These are phyloP conservation scores for Toxoplasma gondii DNA, from an alignment of 169 alveolate species.

Conservation along the genomic window DNA sequence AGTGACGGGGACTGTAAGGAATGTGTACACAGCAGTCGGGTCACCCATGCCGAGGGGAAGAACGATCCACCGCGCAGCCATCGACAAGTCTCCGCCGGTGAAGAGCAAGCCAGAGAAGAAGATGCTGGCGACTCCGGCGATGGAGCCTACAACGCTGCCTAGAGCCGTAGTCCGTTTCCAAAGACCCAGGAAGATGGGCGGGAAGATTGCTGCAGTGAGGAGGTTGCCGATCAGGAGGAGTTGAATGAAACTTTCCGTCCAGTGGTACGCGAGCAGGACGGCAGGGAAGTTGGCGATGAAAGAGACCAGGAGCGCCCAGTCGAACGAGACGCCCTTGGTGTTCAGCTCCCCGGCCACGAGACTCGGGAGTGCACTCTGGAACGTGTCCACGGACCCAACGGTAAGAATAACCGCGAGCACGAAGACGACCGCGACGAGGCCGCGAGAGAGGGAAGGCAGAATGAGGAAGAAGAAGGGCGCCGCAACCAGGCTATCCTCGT, in stretches of 20 bases:
- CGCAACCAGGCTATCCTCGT: background rate
- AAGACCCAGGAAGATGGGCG: conserved; percentile 19
- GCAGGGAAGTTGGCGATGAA: conserved; percentile 21
- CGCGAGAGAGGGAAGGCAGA: background rate
- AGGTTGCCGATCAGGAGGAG: conserved; percentile 32
- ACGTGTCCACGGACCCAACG: background rate
- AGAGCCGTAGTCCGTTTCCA: background rate
- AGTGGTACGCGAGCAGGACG: conserved; percentile 2
- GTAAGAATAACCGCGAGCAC: background rate
- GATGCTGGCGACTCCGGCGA: background rate
- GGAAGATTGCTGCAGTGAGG: background rate
- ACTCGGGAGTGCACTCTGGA: background rate
- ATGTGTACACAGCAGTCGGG: conserved; percentile 26
- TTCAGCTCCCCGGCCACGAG: conserved; percentile 21
- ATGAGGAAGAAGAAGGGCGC: conserved; percentile 24
- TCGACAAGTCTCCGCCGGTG: background rate
- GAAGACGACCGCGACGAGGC: background rate
- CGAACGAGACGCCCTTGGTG: background rate
- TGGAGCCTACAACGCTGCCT: background rate
- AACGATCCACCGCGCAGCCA: background rate
- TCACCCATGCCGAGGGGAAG: conserved; percentile 20
- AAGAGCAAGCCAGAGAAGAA: conserved; percentile 1
- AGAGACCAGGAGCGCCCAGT: background rate
- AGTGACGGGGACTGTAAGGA: background rate
- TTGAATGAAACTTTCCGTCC: background rate